These are phyloP conservation scores for Zopfia rhizophila DNA, from an alignment of 2,329 filamentous ascomycete species.

Conservation along the genomic window DNA sequence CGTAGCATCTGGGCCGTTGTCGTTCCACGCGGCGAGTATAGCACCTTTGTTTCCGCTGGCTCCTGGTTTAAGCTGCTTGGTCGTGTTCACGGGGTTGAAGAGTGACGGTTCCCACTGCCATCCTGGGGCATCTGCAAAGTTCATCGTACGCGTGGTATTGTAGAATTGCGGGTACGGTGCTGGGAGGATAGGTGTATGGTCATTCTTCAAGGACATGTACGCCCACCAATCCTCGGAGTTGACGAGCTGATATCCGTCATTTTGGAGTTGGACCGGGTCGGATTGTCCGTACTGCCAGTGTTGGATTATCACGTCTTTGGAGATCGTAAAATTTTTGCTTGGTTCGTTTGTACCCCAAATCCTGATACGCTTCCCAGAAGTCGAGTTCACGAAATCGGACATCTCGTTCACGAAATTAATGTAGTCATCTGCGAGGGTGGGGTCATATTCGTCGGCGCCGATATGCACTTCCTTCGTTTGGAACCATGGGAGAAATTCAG, in stretches of 20 bases:
- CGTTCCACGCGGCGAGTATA: constrained; percentile 60
- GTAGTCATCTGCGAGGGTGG: constrained; percentile 47
- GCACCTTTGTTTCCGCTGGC: constrained; percentile 50
- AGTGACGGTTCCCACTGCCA: constrained; percentile 61
- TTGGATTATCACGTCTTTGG: constrained; percentile 55
- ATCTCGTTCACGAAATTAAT: constrained; percentile 52
- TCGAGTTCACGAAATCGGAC: constrained; percentile 42
- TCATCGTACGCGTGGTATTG: constrained; percentile 56
- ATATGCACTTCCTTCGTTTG: constrained; percentile 51
- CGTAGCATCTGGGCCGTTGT: constrained; percentile 60
- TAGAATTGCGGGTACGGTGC: constrained; percentile 61
- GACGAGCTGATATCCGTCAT: constrained; percentile 53
- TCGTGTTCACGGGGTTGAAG: constrained; percentile 57
- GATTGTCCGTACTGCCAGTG: constrained; percentile 63
- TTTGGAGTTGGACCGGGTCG: constrained; percentile 55
- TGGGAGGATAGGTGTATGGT: constrained; percentile 59
- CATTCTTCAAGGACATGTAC: constrained; percentile 66
- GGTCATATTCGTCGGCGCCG: constrained; percentile 51
- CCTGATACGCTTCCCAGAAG: constrained; percentile 42
- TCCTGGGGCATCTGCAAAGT: constrained; percentile 54
- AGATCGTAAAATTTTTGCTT: constrained; percentile 50
- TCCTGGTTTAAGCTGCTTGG: constrained; percentile 47
- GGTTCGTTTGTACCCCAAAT: constrained; percentile 59
- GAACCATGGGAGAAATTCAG: constrained; percentile 52
- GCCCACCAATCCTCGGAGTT: constrained; percentile 65